Base-by-base conservation (phyloP, 2,329 filamentous ascomycete species). In the Hymenoscyphus scutula region DNA sequence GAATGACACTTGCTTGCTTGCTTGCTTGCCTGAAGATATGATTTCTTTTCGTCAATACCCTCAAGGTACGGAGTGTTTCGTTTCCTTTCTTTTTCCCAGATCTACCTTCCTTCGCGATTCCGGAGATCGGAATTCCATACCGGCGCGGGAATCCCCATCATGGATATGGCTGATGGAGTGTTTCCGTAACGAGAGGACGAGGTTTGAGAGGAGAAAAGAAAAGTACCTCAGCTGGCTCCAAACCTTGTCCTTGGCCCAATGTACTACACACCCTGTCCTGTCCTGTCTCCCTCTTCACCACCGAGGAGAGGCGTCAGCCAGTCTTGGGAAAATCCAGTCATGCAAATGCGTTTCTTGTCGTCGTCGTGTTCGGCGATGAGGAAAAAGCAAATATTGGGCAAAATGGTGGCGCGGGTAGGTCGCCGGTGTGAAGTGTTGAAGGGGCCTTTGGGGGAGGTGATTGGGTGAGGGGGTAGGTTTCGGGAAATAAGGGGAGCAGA, bases 401-500 rank as follows among this genome's bases (percentile, higher is more conserved):
- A 23, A 13, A 51, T 23, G 19, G 45, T 51, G 45, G 45, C 45
- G 45, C 45, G 45, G 45, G 45, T 25, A 51, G 45, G 45, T 51
- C 45, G 19, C 45, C 45, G 45, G 45, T 13, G 45, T 51, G 45
- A 13, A 25, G 45, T 51, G 45, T 13, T 51, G 23, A 51, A 8
- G 11, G 11, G 45, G 19, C 45, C 8, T 5, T 13, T 51, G 25
- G 45, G n/a, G 19, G 19, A 51, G 45, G 45, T 51, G 23, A 51
- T 51, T 51, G 45, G 45, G 23, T 25, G 45, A 51, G 19, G 23
- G 45, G 19, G 45, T 51, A 8, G 45, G 45, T 51, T 23, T 51
- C 45, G n/a, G 45, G 45, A 51, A 27, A 51, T 51, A 27, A 51
- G 45, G 34, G 34, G 45, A 51, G 45, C 23, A 51, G 45, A 51